Base-by-base conservation (phyloP, 176 grass and related monocot genomes). In the Carex littledalei region DNA sequence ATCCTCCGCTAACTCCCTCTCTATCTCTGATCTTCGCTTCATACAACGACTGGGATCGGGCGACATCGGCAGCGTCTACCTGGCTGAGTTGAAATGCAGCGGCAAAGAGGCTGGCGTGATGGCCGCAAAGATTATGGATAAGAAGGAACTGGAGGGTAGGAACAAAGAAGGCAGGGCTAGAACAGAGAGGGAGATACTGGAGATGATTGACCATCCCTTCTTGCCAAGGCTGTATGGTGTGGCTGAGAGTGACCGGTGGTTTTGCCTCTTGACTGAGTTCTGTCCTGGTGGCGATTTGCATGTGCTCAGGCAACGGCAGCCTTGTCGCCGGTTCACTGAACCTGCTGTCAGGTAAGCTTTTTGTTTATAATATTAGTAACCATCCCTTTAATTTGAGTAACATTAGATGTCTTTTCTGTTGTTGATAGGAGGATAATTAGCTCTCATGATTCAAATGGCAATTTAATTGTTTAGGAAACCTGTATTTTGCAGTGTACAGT, bases 191-290 rank as follows among this genome's bases (percentile, higher is more conserved):
- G 91, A 99, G 85, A 99, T 99, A 89, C 90, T 99, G 10, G 93
- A 99, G 93, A 86, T 81, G 86, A 81, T 95, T 10, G 93, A 99
- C 57, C 97, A 99, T 81, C 97, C 97, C 0, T 99, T 99, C 87
- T 90, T 99, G 43, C 97, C 97, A 2, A 89, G 84, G 6, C 90
- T 99, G 66, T 88, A 90, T 74, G 97, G 87, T 12, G 90, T 92
- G 49, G 97, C 93, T 3, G 93, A 99, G 15, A 92, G 84, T 6
- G 97, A 94, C 14, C 77, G 93, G 10, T 96, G 93, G 93, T 95
- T 92, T 1, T 99, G 97, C 81, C 91, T 99, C 91, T 90, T 99
- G 75, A 99, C 97, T 52, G 97, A 99, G 91, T 99, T 99, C 93
- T 99, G 97, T 85, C 97, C 97, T 84, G 97, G 97, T 34, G 97